These are phyloP conservation scores for Diaporthe sp. DNA, from an alignment of 2,329 filamentous ascomycete genomes.

Conservation along the genomic window DNA sequence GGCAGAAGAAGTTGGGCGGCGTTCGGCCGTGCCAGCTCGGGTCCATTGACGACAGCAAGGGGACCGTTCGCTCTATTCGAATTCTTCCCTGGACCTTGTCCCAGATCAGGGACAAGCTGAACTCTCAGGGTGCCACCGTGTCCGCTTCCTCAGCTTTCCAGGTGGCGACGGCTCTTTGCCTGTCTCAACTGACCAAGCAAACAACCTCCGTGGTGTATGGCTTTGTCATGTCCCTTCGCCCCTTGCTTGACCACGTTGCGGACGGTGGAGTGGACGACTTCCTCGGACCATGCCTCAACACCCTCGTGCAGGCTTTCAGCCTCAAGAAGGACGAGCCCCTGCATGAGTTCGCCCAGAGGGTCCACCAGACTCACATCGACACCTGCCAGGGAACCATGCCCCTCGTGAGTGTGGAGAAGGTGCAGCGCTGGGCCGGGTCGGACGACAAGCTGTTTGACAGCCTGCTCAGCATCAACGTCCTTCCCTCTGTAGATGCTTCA, in stretches of 20 bases:
- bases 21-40: conserved; percentile 27
- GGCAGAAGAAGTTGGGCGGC: conserved; percentile 34
- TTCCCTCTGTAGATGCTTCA: conserved; percentile 8
- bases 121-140: conserved; percentile 10
- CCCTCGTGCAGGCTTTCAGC: conserved; percentile 42
- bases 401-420: conserved; percentile 43
- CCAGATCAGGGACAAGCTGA: conserved; percentile 38
- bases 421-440: conserved; percentile 45
- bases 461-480: conserved; percentile 44
- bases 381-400: conserved; percentile 45
- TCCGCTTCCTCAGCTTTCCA: conserved; percentile 43
- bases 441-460: conserved; percentile 46
- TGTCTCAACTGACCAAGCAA: conserved; percentile 41
- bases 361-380: conserved; percentile 41
- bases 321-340: conserved; percentile 38
- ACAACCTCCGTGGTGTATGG: conserved; percentile 42
- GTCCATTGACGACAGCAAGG: conserved; percentile 24
- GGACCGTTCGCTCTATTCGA: conserved; percentile 21
- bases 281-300: conserved; percentile 46
- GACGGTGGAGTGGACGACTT: conserved; percentile 35
- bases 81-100: conserved; percentile 27
- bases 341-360: conserved; percentile 36
- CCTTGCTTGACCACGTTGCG: conserved; percentile 37
- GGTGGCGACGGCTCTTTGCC: conserved; percentile 42
- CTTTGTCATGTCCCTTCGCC: conserved; percentile 43